Evolutionary conservation across 2,329 filamentous ascomycete species (phyloP).

Genomic region (Fusarium decemcellulare): DNA sequence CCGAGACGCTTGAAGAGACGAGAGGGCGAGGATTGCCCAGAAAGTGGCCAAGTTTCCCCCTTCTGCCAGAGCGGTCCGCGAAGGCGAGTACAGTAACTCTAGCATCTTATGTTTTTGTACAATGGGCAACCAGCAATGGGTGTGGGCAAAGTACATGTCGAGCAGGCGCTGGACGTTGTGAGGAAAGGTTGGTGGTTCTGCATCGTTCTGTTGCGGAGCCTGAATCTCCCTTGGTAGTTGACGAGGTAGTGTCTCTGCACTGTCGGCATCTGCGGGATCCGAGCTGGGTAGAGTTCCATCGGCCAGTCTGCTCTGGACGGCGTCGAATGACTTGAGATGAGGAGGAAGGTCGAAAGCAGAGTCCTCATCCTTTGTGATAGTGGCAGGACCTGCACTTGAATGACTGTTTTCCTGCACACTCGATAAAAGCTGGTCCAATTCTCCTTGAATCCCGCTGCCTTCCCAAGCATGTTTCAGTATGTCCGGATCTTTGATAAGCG

Average conservation of each 20-base stretch:
- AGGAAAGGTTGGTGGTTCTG: background rate
- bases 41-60: slow-evolving; percentile 2
- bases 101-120: slow-evolving; percentile 10
- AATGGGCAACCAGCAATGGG: slow-evolving; percentile 2
- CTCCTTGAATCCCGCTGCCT: background rate
- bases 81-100: slow-evolving; percentile 1
- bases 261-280: background rate
- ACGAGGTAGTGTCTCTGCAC: background rate
- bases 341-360: background rate
- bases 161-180: background rate
- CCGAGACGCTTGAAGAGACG: background rate
- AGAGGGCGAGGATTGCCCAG: slow-evolving; percentile 6
- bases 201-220: background rate
- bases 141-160: slow-evolving; percentile 6
- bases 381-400: background rate
- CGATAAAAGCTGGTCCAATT: background rate
- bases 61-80: background rate
- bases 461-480: slow-evolving; percentile 1
- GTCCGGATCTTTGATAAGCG: background rate
- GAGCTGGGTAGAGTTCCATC: background rate
- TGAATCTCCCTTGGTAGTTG: background rate
- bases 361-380: background rate
- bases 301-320: background rate
- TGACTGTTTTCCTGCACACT: background rate
- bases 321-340: background rate